Base-by-base conservation (phyloP, 2,329 filamentous ascomycete species). In the Sporothrix mexicana region DNA sequence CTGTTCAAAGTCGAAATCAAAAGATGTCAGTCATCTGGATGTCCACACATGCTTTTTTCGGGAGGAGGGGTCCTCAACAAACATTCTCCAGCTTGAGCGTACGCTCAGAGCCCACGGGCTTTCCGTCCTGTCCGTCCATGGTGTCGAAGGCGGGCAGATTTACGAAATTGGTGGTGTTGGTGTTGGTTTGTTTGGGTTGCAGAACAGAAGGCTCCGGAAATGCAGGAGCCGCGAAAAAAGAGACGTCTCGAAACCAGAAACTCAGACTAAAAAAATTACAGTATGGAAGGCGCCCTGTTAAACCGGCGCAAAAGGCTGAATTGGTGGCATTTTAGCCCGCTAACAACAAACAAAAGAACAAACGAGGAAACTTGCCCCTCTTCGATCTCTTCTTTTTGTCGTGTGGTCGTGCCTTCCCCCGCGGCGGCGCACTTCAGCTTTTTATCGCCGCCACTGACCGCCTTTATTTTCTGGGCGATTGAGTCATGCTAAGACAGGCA, bases 1-100 rank as follows among this genome's bases (percentile, higher is more conserved):
- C 88, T 93, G 78, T 41, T 51, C 6, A 36, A 2, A 25, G 41
- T 69, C 12, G 30, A 3, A 36, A 36, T 36, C 30, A 36, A 36
- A 30, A 8, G n/a, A 43, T 12, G 51, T 55, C 41, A 59, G 41
- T 49, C 36, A 30, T 30, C 25, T 9, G 15, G n/a, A n/a, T 8
- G 64, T 49, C 64, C 45, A 67, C n/a, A n/a, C 25, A n/a, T 23
- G 13, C 10, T 43, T 43, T 45, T 20, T 7, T 23, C n/a, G 6
- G 13, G 53, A 4, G 23, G 4, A n/a, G 68, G 41, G 45, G 3
- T n/a, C 61, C 23, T 45, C 7, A 17, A 82, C 84, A 72, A 82
- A 85, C 86, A 47, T 76, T 76, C 55, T 76, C 75, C 55, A 76
- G 69, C 74, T 76, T 76, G 51, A 76, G 73, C 70, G 75, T 76